Conservation (phyloP, 179 eudicot genomes). For the Spergularia azorica region DNA sequence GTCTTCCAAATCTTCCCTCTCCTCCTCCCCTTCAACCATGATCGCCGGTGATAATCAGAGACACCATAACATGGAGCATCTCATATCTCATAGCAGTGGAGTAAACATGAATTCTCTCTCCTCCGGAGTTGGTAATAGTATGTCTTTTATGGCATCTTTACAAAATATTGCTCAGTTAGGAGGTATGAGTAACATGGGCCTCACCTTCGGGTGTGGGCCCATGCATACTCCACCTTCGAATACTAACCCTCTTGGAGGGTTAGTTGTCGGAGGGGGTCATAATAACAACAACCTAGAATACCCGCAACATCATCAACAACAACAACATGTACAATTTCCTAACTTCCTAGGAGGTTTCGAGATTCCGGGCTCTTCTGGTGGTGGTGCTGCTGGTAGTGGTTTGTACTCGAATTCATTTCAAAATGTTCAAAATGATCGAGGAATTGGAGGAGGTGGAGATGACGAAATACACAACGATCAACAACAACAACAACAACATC, state of each 20-base stretch:
- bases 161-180: conserved; percentile 42
- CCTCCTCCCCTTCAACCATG: conserved; percentile 14
- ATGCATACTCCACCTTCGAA: conserved; percentile 15
- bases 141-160: conserved; percentile 40
- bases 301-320: not conserved
- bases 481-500: not conserved
- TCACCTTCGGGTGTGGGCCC: conserved; percentile 27
- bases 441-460: not conserved
- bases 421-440: conserved; percentile 1
- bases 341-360: conserved; percentile 40
- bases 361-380: conserved; percentile 25
- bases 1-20: conserved; percentile 28
- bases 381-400: conserved; percentile 13
- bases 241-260: conserved; percentile 18
- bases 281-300: conserved; percentile 22
- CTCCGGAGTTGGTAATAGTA: not conserved
- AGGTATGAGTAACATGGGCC: conserved; percentile 39
- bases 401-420: conserved; percentile 24
- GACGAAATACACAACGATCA: not conserved
- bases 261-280: not conserved
- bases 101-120: conserved; percentile 20
- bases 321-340: conserved; percentile 25
- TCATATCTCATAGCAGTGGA: conserved; percentile 17
- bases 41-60: not conserved
- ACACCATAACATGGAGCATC: not conserved